Conservation (phyloP, 768 basidiomycete genomes). For the Lactifluus subvellereus region DNA sequence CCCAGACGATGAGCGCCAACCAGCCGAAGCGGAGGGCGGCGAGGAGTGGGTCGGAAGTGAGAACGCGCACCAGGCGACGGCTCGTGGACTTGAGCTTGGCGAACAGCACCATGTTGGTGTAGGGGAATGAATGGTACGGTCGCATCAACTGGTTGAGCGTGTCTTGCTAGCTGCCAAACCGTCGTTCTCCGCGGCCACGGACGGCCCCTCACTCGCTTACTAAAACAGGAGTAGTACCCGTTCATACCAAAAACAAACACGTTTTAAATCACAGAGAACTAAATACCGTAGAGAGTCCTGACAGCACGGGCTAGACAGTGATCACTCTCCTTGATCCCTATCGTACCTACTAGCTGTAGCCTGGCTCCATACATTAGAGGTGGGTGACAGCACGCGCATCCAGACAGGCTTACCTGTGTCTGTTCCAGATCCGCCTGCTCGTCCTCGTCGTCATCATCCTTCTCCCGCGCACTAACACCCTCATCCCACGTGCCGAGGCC, state of each 20-base stretch:
- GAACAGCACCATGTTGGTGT: neutral
- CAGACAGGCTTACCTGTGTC: slow-evolving; percentile 45
- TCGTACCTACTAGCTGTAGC: neutral
- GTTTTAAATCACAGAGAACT: too few relatives aligned
- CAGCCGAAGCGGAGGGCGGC: slow-evolving; percentile 46
- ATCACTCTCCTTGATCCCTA: slow-evolving; percentile 10
- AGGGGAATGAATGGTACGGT: neutral
- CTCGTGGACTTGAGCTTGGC: neutral
- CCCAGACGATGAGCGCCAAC: slow-evolving; percentile 62
- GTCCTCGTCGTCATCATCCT: slow-evolving; percentile 60
- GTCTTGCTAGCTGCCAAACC: too few relatives aligned
- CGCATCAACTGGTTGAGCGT: too few relatives aligned
- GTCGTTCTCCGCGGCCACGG: too few relatives aligned
- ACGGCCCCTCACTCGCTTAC: too few relatives aligned
- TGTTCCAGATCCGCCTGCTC: slow-evolving; percentile 64
- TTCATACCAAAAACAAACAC: too few relatives aligned
- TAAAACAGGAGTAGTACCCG: too few relatives aligned
- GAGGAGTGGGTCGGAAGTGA: slow-evolving; percentile 12
- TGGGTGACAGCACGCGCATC: neutral
- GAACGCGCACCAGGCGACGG: neutral
- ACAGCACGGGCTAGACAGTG: neutral
- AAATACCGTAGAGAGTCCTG: too few relatives aligned
- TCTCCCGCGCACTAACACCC: slow-evolving; percentile 37
- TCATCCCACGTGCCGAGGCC: slow-evolving; percentile 53
- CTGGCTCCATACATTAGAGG: neutral